Conservation (phyloP, 73 alveolate genomes). For the Paraurostyla sp. region DNA sequence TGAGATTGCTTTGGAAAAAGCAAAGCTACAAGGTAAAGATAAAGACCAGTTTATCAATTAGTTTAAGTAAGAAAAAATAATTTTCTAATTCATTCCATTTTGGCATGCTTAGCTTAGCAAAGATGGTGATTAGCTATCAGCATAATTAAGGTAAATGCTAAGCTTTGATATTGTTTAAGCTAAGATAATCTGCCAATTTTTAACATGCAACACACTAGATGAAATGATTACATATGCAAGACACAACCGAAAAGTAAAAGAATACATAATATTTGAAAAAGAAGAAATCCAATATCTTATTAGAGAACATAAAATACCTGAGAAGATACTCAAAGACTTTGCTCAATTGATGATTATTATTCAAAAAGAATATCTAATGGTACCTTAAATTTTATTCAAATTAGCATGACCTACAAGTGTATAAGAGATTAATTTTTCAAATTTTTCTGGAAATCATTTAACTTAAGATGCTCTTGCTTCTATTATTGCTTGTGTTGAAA, state of each 20-base stretch:
- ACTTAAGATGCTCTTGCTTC: constrained; percentile 40
- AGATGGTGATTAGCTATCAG: neutral
- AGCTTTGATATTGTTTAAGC: constrained; percentile 23
- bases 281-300: constrained; percentile 11
- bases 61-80: constrained; percentile 27
- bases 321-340: neutral
- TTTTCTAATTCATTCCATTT: constrained; percentile 45
- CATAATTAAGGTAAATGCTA: constrained; percentile 7
- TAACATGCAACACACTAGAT: constrained; percentile 19
- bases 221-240: constrained; percentile 57
- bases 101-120: constrained; percentile 11
- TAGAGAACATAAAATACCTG: constrained; percentile 41
- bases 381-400: constrained; percentile 51
- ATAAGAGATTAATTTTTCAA: constrained; percentile 34
- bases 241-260: constrained; percentile 48
- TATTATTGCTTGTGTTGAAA: constrained; percentile 25
- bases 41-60: neutral
- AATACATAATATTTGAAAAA: constrained; percentile 48
- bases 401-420: constrained; percentile 53
- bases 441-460: neutral
- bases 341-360: constrained; percentile 15
- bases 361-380: constrained; percentile 59
- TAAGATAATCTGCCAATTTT: neutral
- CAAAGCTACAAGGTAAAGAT: neutral
- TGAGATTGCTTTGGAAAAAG: constrained; percentile 34